phyloP scores from a whole-genome alignment of 2,329 filamentous ascomycete genomes.

The Ophiognomonia clavigignenti-juglandacearum region DNA sequence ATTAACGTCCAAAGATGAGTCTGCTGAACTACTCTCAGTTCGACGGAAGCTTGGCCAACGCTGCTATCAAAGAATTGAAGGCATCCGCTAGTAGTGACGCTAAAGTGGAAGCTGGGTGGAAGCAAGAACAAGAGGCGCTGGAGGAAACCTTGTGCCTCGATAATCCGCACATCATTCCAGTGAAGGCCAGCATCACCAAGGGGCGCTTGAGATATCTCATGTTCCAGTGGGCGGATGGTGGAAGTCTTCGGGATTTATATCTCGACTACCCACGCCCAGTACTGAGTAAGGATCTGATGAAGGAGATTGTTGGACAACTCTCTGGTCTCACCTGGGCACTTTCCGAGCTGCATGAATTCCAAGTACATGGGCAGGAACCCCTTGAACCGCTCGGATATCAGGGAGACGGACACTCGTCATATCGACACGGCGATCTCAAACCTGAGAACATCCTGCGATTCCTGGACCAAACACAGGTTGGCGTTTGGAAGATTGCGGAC shows the following conservation, averaged over 20 bases:
- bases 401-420: not conserved
- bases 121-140: not conserved
- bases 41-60: not conserved
- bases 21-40: no score
- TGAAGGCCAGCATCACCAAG: not conserved
- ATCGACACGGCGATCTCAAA: constrained; percentile 2
- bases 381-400: not conserved
- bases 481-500: not conserved
- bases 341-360: not conserved
- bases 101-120: not conserved
- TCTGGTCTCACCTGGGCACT: not conserved
- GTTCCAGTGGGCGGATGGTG: constrained; percentile 4
- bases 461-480: not conserved
- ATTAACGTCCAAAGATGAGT: no score
- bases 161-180: not conserved
- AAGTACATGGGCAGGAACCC: not conserved
- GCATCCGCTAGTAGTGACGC: no score
- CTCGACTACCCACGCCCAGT: not conserved
- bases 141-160: not conserved
- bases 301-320: not conserved
- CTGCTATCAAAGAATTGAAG: not conserved
- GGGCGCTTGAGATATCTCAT: not conserved
- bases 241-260: not conserved
- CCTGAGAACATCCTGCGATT: not conserved
- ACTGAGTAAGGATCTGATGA: not conserved